Percentiles rank a stretch among this genome's conserved stretches.
Conservation (phyloP, 768 basidiomycete genomes). For the Boletales sp. region DNA sequence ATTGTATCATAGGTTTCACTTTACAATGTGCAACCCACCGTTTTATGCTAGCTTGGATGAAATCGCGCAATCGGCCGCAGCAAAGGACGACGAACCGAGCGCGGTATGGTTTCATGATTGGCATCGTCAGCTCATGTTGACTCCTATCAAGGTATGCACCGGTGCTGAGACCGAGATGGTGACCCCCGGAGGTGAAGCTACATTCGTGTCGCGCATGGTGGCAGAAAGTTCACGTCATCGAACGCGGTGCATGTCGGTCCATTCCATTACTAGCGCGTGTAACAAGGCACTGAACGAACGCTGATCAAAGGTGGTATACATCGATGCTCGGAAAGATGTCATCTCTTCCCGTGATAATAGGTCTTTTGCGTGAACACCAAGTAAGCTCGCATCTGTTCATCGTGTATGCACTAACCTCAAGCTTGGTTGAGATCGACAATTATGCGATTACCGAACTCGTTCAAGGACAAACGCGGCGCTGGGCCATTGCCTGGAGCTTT, state of each 20-base stretch:
- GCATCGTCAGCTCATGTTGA: background rate
- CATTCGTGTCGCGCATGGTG: conserved; percentile 77
- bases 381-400: conserved; percentile 31
- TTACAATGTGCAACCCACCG: conserved; percentile 95
- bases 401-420: background rate
- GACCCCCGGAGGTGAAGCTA: conserved; percentile 78
- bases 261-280: background rate
- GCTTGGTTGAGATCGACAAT: conserved; percentile 63
- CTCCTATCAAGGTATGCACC: conserved; percentile 64
- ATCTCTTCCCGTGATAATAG: conserved; percentile 62
- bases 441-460: conserved; percentile 82
- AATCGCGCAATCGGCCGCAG: conserved; percentile 49
- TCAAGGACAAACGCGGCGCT: conserved; percentile 88
- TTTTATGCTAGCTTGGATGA: conserved; percentile 84
- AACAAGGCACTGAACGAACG: background rate
- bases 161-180: conserved; percentile 89
- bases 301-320: conserved; percentile 70
- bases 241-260: conserved; percentile 54
- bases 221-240: conserved; percentile 56
- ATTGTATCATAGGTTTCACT: conserved; percentile 48
- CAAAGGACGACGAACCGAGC: conserved; percentile 64
- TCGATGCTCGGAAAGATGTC: conserved; percentile 88
- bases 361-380: conserved; percentile 42
- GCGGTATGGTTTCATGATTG: conserved; percentile 48
- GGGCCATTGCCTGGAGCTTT: conserved; percentile 90